Conservation (phyloP, 495 filamentous ascomycete species). For the Hypoxylon lienhwacheense region DNA sequence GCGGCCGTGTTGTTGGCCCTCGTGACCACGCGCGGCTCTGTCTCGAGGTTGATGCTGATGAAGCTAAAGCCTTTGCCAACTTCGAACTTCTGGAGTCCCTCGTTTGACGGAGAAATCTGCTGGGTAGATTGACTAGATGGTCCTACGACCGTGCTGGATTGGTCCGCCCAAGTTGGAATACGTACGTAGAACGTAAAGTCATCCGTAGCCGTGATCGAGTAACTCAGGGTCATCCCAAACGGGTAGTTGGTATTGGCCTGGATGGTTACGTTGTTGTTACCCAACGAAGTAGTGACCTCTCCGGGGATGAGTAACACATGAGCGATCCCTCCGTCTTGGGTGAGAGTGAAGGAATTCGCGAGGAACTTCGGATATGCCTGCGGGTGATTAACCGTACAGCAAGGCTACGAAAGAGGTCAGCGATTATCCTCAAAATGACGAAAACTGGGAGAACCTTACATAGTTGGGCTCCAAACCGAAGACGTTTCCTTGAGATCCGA, state of each 20-base stretch:
- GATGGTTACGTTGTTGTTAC: slow-evolving; percentile 33
- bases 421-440: neutral
- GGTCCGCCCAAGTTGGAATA: slow-evolving; percentile 51
- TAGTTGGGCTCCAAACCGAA: slow-evolving; percentile 50
- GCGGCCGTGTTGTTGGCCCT: slow-evolving; percentile 59
- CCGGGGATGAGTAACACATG: slow-evolving; percentile 49
- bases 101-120: slow-evolving; percentile 25
- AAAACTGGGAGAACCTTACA: slow-evolving; percentile 21
- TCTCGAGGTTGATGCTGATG: slow-evolving; percentile 38
- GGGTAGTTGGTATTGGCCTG: slow-evolving; percentile 53
- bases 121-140: neutral
- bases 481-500: slow-evolving; percentile 46
- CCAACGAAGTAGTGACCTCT: slow-evolving; percentile 37
- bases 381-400: slow-evolving; percentile 65
- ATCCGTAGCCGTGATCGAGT: slow-evolving; percentile 48
- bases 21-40: slow-evolving; percentile 38
- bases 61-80: slow-evolving; percentile 39
- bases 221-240: slow-evolving; percentile 51
- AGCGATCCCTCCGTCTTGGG: slow-evolving; percentile 45
- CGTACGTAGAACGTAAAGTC: slow-evolving; percentile 56
- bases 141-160: slow-evolving; percentile 32
- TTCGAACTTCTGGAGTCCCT: slow-evolving; percentile 44
- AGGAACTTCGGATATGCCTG: slow-evolving; percentile 64
- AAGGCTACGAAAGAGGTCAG: slow-evolving; percentile 44
- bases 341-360: slow-evolving; percentile 36